These are phyloP conservation scores for Fusarium abutilonis DNA, from an alignment of 2,329 filamentous ascomycete genomes.

Conservation along the genomic window DNA sequence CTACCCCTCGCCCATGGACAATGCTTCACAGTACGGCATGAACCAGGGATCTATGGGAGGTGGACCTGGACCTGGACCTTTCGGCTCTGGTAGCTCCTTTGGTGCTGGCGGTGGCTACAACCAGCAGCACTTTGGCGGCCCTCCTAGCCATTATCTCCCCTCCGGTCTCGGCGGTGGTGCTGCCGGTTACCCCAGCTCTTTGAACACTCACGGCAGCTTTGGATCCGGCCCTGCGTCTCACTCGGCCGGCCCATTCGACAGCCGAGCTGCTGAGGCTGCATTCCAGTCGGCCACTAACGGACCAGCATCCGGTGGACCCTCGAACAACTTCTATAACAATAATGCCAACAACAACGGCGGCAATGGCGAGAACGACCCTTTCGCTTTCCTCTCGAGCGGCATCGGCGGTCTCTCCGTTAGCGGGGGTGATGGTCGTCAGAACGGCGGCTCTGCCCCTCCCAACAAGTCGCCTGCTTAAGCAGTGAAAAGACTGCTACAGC, in stretches of 20 bases:
- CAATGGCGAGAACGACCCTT: slow-evolving; percentile 76
- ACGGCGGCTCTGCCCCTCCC: slow-evolving; percentile 65
- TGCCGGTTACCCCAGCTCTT: slow-evolving; percentile 76
- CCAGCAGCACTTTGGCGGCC: slow-evolving; percentile 89
- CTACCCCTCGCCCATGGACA: slow-evolving; percentile 90
- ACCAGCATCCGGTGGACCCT: slow-evolving; percentile 77
- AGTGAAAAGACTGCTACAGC: slow-evolving; percentile 35
- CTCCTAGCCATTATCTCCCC: slow-evolving; percentile 89
- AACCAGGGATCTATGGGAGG: slow-evolving; percentile 87
- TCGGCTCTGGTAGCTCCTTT: slow-evolving; percentile 76
- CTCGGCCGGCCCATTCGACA: slow-evolving; percentile 88
- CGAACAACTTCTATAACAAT: slow-evolving; percentile 58
- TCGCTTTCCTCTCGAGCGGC: slow-evolving; percentile 79
- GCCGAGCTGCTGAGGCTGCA: slow-evolving; percentile 90
- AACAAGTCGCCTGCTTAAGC: slow-evolving; percentile 69
- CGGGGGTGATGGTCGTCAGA: slow-evolving; percentile 70
- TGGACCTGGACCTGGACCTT: slow-evolving; percentile 80
- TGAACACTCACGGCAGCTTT: slow-evolving; percentile 78
- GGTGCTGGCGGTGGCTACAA: slow-evolving; percentile 71
- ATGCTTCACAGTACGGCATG: slow-evolving; percentile 84
- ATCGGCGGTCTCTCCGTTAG: slow-evolving; percentile 78
- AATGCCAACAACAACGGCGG: slow-evolving; percentile 75
- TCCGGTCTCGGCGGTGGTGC: slow-evolving; percentile 80
- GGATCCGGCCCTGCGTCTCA: slow-evolving; percentile 80
- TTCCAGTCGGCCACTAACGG: slow-evolving; percentile 91